Conservation (phyloP, 2,329 filamentous ascomycete genomes). For the Stemphylium vesicarium region DNA sequence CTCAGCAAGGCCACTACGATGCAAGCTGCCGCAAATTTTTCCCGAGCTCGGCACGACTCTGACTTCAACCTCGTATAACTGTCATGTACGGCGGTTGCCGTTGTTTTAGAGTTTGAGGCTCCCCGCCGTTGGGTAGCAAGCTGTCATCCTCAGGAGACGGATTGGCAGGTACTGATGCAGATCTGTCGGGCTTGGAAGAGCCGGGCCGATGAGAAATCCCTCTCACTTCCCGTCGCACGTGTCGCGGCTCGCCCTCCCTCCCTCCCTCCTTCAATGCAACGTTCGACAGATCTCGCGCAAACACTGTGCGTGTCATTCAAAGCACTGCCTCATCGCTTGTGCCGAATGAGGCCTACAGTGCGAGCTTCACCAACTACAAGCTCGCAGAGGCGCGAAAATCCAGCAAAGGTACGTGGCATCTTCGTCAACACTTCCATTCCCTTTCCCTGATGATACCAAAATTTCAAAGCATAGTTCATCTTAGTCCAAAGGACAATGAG, state of each 20-base stretch:
- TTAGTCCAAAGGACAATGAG: slow-evolving; percentile 48
- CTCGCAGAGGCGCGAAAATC: not conserved
- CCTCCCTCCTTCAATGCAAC: slow-evolving; percentile 10
- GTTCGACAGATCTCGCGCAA: slow-evolving; percentile 3
- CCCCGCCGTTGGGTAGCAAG: slow-evolving; percentile 35
- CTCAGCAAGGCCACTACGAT: slow-evolving; percentile 1
- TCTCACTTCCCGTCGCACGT: slow-evolving; percentile 1
- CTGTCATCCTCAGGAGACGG: slow-evolving; percentile 15
- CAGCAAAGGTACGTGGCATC: slow-evolving; percentile 32
- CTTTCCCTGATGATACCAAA: slow-evolving; percentile 47
- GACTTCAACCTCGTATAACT: not conserved
- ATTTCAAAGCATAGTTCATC: slow-evolving; percentile 53
- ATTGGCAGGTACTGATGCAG: slow-evolving; percentile 24
- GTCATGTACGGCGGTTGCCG: slow-evolving; percentile 4
- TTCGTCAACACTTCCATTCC: slow-evolving; percentile 6
- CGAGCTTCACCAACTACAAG: not conserved
- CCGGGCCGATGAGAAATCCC: slow-evolving; percentile 9
- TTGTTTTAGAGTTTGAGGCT: slow-evolving; percentile 29
- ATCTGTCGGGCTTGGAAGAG: slow-evolving; percentile 12
- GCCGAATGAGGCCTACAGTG: not conserved
- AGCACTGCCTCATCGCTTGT: slow-evolving; percentile 1
- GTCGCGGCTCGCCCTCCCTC: slow-evolving; percentile 1
- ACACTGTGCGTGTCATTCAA: not conserved
- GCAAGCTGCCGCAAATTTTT: slow-evolving; percentile 1
- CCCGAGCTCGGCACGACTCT: not conserved